Evolutionary conservation across 169 alveolate species (phyloP).

Genomic region (Plasmodium billcollinsi): DNA sequence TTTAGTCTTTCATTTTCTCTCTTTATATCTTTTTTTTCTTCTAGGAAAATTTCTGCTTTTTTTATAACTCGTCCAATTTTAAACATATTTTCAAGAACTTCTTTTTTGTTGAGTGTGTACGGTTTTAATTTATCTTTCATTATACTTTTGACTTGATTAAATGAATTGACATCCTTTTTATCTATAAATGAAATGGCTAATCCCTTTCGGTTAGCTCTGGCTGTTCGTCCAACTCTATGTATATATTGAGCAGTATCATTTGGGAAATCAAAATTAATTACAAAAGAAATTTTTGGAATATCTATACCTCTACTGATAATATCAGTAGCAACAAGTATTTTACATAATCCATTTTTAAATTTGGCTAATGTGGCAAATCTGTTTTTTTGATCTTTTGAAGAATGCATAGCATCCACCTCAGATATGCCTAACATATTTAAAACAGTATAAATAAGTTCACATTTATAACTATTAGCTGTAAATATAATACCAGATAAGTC

Average conservation of each 20-base stretch:
- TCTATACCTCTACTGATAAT: constrained; percentile 99
- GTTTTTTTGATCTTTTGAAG: constrained; percentile 94
- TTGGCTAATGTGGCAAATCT: constrained; percentile 95
- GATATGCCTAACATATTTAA: constrained; percentile 92
- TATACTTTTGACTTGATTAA: constrained; percentile 85
- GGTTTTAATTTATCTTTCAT: constrained; percentile 82
- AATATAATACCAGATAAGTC: constrained; percentile 92
- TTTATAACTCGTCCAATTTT: constrained; percentile 91
- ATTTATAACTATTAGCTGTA: constrained; percentile 93
- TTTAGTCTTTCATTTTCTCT: constrained; percentile 17
- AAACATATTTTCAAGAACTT: constrained; percentile 91
- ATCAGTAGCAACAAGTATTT: constrained; percentile 96
- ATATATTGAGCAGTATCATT: constrained; percentile 93
- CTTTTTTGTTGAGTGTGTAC: constrained; percentile 89
- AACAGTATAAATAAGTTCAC: constrained; percentile 92
- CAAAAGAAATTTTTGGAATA: constrained; percentile 95
- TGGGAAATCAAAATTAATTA: constrained; percentile 96
- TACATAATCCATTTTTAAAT: constrained; percentile 93
- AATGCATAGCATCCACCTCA: constrained; percentile 95
- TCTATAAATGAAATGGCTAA: constrained; percentile 93
- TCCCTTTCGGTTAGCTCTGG: constrained; percentile 98
- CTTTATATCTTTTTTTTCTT: constrained; percentile 43
- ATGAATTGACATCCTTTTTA: constrained; percentile 90
- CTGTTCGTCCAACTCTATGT: constrained; percentile 99
- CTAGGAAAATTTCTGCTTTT: constrained; percentile 32